phyloP scores from a whole-genome alignment of 1,284 basidiomycete genomes.

The Ceratobasidium sp. region DNA sequence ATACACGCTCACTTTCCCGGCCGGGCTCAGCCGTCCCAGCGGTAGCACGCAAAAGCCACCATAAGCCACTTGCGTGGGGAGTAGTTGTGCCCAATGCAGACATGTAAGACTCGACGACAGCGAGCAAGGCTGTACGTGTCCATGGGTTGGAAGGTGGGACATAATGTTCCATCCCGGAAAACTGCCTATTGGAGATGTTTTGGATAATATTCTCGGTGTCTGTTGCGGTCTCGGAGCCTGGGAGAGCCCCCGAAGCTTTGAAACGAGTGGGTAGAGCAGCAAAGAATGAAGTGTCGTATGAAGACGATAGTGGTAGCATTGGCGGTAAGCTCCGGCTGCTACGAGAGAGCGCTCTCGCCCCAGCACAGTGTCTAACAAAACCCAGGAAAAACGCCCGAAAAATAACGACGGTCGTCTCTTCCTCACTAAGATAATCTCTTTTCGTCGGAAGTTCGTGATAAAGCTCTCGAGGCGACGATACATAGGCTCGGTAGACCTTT shows the following conservation, averaged over 20 bases:
- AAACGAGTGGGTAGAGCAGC: constrained; percentile 12
- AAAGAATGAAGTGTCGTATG: constrained; percentile 5
- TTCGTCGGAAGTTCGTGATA: constrained; percentile 48
- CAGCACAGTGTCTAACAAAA: constrained; percentile 62
- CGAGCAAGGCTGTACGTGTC: constrained; percentile 21
- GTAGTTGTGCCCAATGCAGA: constrained; percentile 30
- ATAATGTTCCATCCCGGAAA: not conserved
- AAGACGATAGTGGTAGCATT: not conserved
- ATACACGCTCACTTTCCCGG: constrained; percentile 28
- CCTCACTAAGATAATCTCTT: constrained; percentile 27
- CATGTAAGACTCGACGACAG: constrained; percentile 18
- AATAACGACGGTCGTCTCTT: constrained; percentile 54
- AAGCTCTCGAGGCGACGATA: constrained; percentile 49
- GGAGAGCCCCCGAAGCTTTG: not conserved
- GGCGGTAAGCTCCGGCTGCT: constrained; percentile 28
- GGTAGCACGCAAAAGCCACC: constrained; percentile 32
- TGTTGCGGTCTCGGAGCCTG: not conserved
- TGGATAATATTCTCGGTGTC: constrained; percentile 14
- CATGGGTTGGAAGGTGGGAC: constrained; percentile 11
- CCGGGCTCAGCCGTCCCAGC: constrained; percentile 32
- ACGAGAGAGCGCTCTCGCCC: not conserved
- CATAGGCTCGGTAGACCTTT: constrained; percentile 72
- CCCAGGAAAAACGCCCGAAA: constrained; percentile 80
- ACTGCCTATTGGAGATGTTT: not conserved
- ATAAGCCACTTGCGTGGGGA: constrained; percentile 19